These are phyloP conservation scores for Lactarius trivialis DNA, from an alignment of 768 basidiomycete species.

Conservation along the genomic window DNA sequence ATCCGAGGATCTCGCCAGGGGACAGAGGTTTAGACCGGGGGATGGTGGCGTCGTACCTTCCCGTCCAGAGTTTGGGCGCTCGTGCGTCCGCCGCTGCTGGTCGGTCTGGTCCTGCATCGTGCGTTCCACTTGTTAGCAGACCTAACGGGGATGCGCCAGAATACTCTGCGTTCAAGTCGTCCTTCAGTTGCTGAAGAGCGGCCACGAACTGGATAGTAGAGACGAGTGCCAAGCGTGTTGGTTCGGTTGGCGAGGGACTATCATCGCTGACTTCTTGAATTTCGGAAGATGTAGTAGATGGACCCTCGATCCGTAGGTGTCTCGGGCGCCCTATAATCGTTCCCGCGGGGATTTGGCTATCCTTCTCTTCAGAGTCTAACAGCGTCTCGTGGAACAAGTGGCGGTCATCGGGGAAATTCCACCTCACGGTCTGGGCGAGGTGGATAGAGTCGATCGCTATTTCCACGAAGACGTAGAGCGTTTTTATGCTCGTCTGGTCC, in stretches of 20 bases:
- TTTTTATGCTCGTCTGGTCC: conserved; percentile 88
- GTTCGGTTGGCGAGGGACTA: conserved; percentile 25
- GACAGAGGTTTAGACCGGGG: conserved; percentile 88
- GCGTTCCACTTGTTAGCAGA: conserved; percentile 19
- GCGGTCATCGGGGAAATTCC: conserved; percentile 82
- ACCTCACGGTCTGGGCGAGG: conserved; percentile 73
- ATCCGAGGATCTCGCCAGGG: conserved; percentile 95
- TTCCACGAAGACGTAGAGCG: conserved; percentile 96
- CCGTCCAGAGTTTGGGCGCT: conserved; percentile 40
- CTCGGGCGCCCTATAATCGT: conserved; percentile 31
- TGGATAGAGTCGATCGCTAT: conserved; percentile 88
- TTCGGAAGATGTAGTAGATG: conserved; percentile 1
- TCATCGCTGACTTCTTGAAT: conserved; percentile 15
- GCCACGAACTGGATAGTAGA: conserved; percentile 98
- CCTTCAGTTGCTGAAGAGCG: conserved; percentile 80
- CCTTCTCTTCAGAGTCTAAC: conserved; percentile 45
- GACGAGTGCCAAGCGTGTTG: conserved; percentile 80
- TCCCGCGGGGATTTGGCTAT: conserved; percentile 44
- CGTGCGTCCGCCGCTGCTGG: conserved; percentile 17
- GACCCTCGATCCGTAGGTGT: conserved; percentile 59
- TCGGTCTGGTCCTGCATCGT: conserved; percentile 6
- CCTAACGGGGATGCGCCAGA: conserved; percentile 21
- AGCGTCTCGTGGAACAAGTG: conserved; percentile 57
- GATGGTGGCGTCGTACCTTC: conserved; percentile 67
- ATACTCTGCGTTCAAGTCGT: conserved; percentile 54